phyloP scores from a whole-genome alignment of 1,139 yeast genomes.

The Wickerhamomyces sp. region DNA sequence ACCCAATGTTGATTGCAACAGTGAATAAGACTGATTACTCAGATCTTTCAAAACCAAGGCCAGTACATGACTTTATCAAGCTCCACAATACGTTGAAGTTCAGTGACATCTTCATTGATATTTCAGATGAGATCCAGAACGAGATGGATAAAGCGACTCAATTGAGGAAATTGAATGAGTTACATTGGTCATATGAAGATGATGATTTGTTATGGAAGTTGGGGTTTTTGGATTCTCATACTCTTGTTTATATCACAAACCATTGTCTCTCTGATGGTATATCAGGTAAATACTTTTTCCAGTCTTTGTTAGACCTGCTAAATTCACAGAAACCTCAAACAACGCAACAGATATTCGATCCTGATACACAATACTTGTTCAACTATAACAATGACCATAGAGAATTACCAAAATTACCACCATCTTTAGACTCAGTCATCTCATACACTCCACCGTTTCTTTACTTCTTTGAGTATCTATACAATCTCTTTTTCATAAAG shows the following conservation, averaged over 20 bases:
- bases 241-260: slow-evolving; percentile 14
- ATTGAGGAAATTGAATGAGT: slow-evolving; percentile 7
- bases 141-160: slow-evolving; percentile 3
- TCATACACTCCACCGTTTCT: slow-evolving; percentile 11
- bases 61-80: slow-evolving; percentile 15
- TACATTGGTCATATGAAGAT: slow-evolving; percentile 14
- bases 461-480: slow-evolving; percentile 10
- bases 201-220: slow-evolving; percentile 16
- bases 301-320: slow-evolving; percentile 9
- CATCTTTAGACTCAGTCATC: slow-evolving; percentile 11
- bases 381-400: slow-evolving; percentile 7
- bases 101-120: slow-evolving; percentile 10
- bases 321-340: neutral
- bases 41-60: slow-evolving; percentile 12
- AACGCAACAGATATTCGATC: neutral
- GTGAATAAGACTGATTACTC: slow-evolving; percentile 15
- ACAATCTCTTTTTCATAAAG: slow-evolving; percentile 5
- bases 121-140: slow-evolving; percentile 7
- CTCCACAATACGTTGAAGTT: slow-evolving; percentile 11
- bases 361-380: slow-evolving; percentile 1
- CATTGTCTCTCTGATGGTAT: slow-evolving; percentile 20
- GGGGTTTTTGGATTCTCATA: slow-evolving; percentile 12
- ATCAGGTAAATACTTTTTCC: slow-evolving; percentile 11
- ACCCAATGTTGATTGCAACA: slow-evolving; percentile 14
- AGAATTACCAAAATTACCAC: slow-evolving; percentile 10